Evolutionary conservation across 2,329 filamentous ascomycete species (phyloP), one percentile per base, ranked within the genome.

Genomic region (Talaromyces sp.): DNA sequence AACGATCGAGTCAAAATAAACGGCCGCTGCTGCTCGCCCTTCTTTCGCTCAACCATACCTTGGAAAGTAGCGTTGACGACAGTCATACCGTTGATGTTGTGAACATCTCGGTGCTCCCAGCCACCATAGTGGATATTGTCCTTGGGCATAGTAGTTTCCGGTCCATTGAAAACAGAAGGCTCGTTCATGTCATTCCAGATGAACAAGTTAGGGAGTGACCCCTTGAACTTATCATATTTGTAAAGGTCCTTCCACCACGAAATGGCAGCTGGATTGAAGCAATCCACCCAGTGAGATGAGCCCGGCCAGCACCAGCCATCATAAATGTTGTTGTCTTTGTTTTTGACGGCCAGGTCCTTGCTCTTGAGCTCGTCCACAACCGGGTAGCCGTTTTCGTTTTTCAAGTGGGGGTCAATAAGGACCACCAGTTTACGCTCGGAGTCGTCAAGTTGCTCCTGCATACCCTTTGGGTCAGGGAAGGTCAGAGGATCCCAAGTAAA

Each of bases 181-280:
- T 99, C 95, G 72, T 97, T 98, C 95, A 99, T 99, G 74, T 99
- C 95, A 74, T 99, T 99, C 95, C 95, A 99, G 69, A 99, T 86
- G 76, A 91, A 97, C 0, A 91, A 88, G 74, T 98, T 99, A 65
- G 88, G 82, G 68, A 88, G 83, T 1, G 91, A 91, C 54, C 92
- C 93, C 75, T 91, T 90, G 82, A 97, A 99, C 46, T 79, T 84
- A 71, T 91, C 87, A 66, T 96, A 98, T 69, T 89, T 88, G 83
- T 96, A 98, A 11, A 98, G 83, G 2, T 82, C 78, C 67, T 86
- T 89, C 93, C 95, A 99, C 95, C 95, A 99, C 63, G 89, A 86
- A 58, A 89, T 85, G 7, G 92, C 90, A 58, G 89, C 88, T n/a
- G 93, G 93, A 72, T 93, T 98, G 80, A 99, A 98, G 71, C 88